Evolutionary conservation across 305 asterid genomes (phyloP), one percentile per base, ranked within the genome.

Genomic region (Nicotiana rustica): DNA sequence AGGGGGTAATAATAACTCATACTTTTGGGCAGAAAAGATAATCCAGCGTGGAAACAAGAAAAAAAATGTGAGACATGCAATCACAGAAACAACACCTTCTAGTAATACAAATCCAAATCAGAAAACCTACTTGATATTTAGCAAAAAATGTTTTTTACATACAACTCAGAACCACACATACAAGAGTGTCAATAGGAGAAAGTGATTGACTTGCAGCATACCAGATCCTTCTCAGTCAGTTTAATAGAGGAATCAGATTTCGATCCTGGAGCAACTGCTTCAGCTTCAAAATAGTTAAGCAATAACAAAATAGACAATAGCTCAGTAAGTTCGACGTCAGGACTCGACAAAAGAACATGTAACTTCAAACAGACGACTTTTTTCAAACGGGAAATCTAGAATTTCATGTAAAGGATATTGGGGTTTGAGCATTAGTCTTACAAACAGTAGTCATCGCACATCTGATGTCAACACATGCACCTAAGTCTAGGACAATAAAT

Each of bases 251-350:
- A 60, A 60, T 87, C 87, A 79, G 91, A 62, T 78, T 82, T 85
- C 81, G 81, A 60, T 35, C 82, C 87, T 10, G 83, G 82, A 77
- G 82, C 81, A 68, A 82, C n/a, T 61, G 86, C 87, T 82, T 83
- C 88, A 82, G 90, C 91, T 89, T 52, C 4, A 36, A 82, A 4
- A 67, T 3, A 35, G 88, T 86, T 65, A 80, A 86, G 84, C 18
- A 81, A 41, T 47, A 21, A 78, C 41, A 52, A 33, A 10, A 15
- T 66, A 52, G 44, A 25, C 59, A 82, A 21, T 13, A 18, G n/a
- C 29, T 25, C 33, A 25, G 57, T 17, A 82, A 12, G 35, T 9
- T 6, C 9, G 4, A 75, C 21, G 12, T 21, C 52, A 47, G 18
- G 61, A 6, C 60, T 70, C n/a, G 49, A 71, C n/a, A 73, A 44